Percentiles rank a stretch among this genome's conserved stretches.
phyloP scores from a whole-genome alignment of 2,329 filamentous ascomycete species.

The Mariannaea elegans region DNA sequence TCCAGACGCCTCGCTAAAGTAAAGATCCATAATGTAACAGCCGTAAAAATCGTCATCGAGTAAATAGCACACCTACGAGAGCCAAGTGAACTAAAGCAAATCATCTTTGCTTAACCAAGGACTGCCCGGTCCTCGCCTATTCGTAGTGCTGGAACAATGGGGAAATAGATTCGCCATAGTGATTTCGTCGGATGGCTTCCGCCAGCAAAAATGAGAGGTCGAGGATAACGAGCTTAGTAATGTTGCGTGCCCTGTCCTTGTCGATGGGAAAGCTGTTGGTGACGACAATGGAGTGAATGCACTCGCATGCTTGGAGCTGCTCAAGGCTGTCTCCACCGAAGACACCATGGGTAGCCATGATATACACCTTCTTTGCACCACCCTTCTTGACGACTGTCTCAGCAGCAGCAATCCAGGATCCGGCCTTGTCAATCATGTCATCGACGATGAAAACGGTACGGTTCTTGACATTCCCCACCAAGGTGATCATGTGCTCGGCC shows the following conservation, averaged over 20 bases:
- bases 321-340: slow-evolving; percentile 91
- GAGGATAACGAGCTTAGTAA: slow-evolving; percentile 86
- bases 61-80: slow-evolving; percentile 16
- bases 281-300: slow-evolving; percentile 92
- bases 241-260: slow-evolving; percentile 73
- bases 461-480: slow-evolving; percentile 93
- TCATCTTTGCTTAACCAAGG: background rate
- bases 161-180: slow-evolving; percentile 89
- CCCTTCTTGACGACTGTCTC: slow-evolving; percentile 96
- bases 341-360: slow-evolving; percentile 95
- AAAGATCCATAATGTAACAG: slow-evolving; percentile 30
- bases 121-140: slow-evolving; percentile 44
- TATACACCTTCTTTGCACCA: slow-evolving; percentile 91
- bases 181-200: slow-evolving; percentile 94
- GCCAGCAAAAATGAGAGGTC: slow-evolving; percentile 88
- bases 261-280: slow-evolving; percentile 97
- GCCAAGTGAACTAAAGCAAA: slow-evolving; percentile 1
- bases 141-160: slow-evolving; percentile 75
- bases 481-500: slow-evolving; percentile 92
- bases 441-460: slow-evolving; percentile 94
- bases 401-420: slow-evolving; percentile 96
- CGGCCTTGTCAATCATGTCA: slow-evolving; percentile 98
- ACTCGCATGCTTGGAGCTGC: slow-evolving; percentile 90
- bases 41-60: slow-evolving; percentile 31
- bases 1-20: slow-evolving; percentile 50